A percentile compares a stretch with the other conserved stretches of the same genome.
phyloP scores from a whole-genome alignment of 2,329 filamentous ascomycete genomes.

The Aspergillus udagawae region DNA sequence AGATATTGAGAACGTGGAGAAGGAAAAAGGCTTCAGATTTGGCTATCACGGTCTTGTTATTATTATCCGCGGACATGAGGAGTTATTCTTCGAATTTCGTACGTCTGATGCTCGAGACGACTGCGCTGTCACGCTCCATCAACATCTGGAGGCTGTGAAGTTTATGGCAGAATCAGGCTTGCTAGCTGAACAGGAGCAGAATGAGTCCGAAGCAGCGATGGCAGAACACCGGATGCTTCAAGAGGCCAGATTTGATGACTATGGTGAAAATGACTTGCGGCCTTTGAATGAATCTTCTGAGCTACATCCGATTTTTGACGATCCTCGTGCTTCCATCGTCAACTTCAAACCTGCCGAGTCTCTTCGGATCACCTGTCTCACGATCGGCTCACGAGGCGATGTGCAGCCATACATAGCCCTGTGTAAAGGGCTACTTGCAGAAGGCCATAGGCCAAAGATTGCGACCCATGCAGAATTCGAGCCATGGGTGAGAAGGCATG shows the following conservation, averaged over 20 bases:
- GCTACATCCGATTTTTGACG: slow-evolving; percentile 80
- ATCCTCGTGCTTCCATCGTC: slow-evolving; percentile 79
- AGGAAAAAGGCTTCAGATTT: slow-evolving; percentile 91
- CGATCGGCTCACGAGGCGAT: slow-evolving; percentile 91
- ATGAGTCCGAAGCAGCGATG: slow-evolving; percentile 69
- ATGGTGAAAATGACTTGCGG: slow-evolving; percentile 28
- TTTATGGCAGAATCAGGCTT: slow-evolving; percentile 67
- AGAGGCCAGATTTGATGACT: slow-evolving; percentile 58
- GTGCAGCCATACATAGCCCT: slow-evolving; percentile 97
- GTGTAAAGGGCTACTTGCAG: slow-evolving; percentile 81
- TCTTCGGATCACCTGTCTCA: slow-evolving; percentile 84
- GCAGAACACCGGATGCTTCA: slow-evolving; percentile 78
- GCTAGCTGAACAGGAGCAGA: slow-evolving; percentile 64
- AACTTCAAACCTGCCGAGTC: slow-evolving; percentile 83
- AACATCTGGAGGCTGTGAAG: slow-evolving; percentile 67
- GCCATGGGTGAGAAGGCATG: slow-evolving; percentile 83
- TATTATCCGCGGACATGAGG: slow-evolving; percentile 91
- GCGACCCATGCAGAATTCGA: slow-evolving; percentile 91
- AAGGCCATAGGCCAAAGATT: slow-evolving; percentile 82
- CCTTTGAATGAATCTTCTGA: slow-evolving; percentile 30
- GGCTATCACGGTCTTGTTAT: slow-evolving; percentile 87
- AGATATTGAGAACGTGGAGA: slow-evolving; percentile 88
- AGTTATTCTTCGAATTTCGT: slow-evolving; percentile 92
- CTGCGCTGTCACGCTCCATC: slow-evolving; percentile 76
- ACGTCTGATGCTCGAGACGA: slow-evolving; percentile 77